Evolutionary conservation across 768 basidiomycete genomes (phyloP).

Genomic region (Dentipellis sp.): DNA sequence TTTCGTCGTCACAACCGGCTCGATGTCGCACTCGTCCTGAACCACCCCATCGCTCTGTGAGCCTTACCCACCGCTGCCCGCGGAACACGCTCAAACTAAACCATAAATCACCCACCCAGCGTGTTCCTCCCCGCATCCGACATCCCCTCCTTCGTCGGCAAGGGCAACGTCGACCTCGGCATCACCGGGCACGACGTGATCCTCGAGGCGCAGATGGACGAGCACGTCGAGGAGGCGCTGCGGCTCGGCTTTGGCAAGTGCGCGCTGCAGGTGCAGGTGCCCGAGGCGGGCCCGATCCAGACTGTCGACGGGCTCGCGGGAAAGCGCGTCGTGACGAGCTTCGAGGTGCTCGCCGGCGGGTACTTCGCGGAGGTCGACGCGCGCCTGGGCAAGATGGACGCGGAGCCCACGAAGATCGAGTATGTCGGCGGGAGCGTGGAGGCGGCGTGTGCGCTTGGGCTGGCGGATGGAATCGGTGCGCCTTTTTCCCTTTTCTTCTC

Average conservation of each 20-base stretch:
- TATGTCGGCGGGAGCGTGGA: slow-evolving; percentile 98
- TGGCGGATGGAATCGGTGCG: slow-evolving; percentile 95
- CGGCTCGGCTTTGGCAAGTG: slow-evolving; percentile 92
- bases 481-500: neutral
- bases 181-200: slow-evolving; percentile 99
- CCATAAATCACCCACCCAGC: slow-evolving; percentile 31
- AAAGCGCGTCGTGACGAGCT: slow-evolving; percentile 90
- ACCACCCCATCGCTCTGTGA: slow-evolving; percentile 90
- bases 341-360: slow-evolving; percentile 75
- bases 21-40: slow-evolving; percentile 89
- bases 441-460: slow-evolving; percentile 91
- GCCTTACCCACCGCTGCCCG: slow-evolving; percentile 17
- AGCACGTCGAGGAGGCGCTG: slow-evolving; percentile 68
- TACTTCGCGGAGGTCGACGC: slow-evolving; percentile 69
- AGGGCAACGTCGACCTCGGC: slow-evolving; percentile 92
- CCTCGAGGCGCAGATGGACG: slow-evolving; percentile 78
- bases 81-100: neutral
- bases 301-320: slow-evolving; percentile 76
- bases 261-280: slow-evolving; percentile 82
- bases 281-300: slow-evolving; percentile 62
- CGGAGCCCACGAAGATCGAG: slow-evolving; percentile 70
- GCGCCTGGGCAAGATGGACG: slow-evolving; percentile 38
- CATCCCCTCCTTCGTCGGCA: slow-evolving; percentile 97
- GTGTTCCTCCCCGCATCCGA: slow-evolving; percentile 96
- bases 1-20: slow-evolving; percentile 81